Evolutionary conservation across 305 asterid genomes (phyloP).

Genomic region (Withania somnifera): DNA sequence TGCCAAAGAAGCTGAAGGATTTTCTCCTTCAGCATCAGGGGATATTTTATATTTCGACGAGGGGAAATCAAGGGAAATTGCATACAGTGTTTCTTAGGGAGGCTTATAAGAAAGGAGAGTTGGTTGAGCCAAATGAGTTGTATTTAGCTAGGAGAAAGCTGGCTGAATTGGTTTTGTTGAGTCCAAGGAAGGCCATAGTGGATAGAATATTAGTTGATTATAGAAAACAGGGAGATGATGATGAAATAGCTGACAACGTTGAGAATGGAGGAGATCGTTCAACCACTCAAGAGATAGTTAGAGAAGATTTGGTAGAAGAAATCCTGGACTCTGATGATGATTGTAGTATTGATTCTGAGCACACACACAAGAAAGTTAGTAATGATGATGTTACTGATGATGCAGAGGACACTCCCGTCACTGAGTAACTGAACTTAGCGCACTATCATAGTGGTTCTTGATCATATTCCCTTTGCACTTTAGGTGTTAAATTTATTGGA

Average conservation of each 20-base stretch:
- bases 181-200: conserved; percentile 59
- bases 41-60: conserved; percentile 67
- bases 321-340: conserved; percentile 17
- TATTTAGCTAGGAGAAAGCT: conserved; percentile 78
- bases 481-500: not conserved
- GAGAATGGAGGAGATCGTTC: conserved; percentile 16
- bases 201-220: conserved; percentile 34
- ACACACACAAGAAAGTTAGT: conserved; percentile 25
- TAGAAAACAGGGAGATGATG: conserved; percentile 30
- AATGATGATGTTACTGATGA: conserved; percentile 9
- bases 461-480: not conserved
- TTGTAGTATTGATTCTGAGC: conserved; percentile 14
- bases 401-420: not conserved
- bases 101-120: conserved; percentile 74
- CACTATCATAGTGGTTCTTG: not conserved
- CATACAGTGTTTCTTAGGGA: conserved; percentile 87
- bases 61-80: conserved; percentile 82
- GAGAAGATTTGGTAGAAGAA: conserved; percentile 12
- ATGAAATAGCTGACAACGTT: conserved; percentile 12
- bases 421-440: not conserved
- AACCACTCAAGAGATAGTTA: conserved; percentile 6
- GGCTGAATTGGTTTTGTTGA: conserved; percentile 49
- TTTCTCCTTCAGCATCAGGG: conserved; percentile 90
- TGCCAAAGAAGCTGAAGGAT: conserved; percentile 84
- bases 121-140: conserved; percentile 62